Evolutionary conservation across 495 filamentous ascomycete species (phyloP).

Genomic region (Darksidea phi): DNA sequence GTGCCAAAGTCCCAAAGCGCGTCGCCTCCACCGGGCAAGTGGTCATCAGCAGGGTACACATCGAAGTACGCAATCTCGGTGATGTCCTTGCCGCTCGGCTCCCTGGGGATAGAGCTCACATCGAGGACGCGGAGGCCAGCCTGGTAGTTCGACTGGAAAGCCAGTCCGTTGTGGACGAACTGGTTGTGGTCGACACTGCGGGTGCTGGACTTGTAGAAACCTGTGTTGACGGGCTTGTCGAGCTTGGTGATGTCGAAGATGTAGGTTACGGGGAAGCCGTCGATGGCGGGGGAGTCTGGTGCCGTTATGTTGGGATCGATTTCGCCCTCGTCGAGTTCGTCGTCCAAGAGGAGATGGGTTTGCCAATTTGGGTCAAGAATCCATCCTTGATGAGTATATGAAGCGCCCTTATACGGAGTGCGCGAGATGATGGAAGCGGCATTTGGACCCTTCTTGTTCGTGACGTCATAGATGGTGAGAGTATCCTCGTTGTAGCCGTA

Average conservation of each 20-base stretch:
- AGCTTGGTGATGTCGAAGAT: conserved; percentile 39
- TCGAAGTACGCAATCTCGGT: conserved; percentile 59
- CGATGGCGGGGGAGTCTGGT: conserved; percentile 35
- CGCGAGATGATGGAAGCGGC: conserved; percentile 49
- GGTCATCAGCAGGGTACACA: conserved; percentile 60
- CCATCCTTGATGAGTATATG: conserved; percentile 65
- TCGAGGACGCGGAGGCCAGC: conserved; percentile 58
- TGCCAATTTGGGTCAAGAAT: conserved; percentile 54
- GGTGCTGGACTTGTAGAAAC: conserved; percentile 51
- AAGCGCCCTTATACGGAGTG: conserved; percentile 55
- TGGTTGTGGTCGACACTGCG: conserved; percentile 62
- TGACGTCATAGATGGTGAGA: conserved; percentile 56
- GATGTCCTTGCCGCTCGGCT: conserved; percentile 53
- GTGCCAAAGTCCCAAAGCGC: conserved; percentile 54
- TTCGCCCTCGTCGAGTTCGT: conserved; percentile 59
- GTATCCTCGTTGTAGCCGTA: conserved; percentile 57
- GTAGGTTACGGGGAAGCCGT: conserved; percentile 36
- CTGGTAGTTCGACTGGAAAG: conserved; percentile 60
- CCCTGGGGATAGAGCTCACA: conserved; percentile 50
- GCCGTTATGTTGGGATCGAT: conserved; percentile 9
- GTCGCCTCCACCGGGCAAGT: conserved; percentile 45
- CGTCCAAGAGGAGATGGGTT: conserved; percentile 57
- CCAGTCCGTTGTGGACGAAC: conserved; percentile 54
- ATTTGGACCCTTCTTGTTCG: conserved; percentile 49
- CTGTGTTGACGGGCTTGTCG: conserved; percentile 48